Evolutionary conservation across 192 early-diverging fungal species (phyloP), one percentile per base, ranked within the genome.

Genomic region (Phlyctochytrium planicorne): DNA sequence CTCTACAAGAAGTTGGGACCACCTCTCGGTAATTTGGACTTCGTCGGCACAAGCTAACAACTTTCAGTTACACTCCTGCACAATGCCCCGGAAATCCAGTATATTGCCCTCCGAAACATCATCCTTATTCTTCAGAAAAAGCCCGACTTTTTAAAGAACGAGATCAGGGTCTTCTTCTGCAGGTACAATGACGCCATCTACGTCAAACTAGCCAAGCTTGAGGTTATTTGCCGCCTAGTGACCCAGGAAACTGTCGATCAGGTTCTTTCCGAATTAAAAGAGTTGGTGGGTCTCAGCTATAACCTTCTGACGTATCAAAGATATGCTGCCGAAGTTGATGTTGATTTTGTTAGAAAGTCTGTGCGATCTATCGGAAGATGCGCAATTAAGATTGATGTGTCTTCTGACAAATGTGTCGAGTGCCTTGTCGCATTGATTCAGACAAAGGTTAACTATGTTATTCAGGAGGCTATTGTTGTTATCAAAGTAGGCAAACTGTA

Each of bases 161-260:
- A 98, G 66, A 94, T 96, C 53, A 85, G 94, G 31, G 95, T 97
- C 24, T 98, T 98, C 76, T 98, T 96, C 74, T 95, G 92, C 79
- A 95, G 95, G 74, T 98, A 95, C 82, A 97, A 98, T 77, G 96
- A 98, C 79, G 94, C 96, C 30, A 91, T 91, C 25, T 98, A 97
- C 66, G 94, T 98, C 68, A 98, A 98, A 76, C 80, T 90, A 34
- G 95, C 97, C 63, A 98, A 98, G 68, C 81, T 98, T 33, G 92
- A 94, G 59, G 90, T 98, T 40, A 90, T 98, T 75, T 91, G 97
- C 69, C 90, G 88, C 52, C 84, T 98, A 25, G 91, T 89, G 67
- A 89, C 87, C 25, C 91, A 92, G 60, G 80, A 84, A 63, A 97
- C 96, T 68, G 82, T 94, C 17, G 94, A 97, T 60, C 93, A 95